Evolutionary conservation across 768 basidiomycete species (phyloP).

Genomic region (Cyclocybe cylindracea): DNA sequence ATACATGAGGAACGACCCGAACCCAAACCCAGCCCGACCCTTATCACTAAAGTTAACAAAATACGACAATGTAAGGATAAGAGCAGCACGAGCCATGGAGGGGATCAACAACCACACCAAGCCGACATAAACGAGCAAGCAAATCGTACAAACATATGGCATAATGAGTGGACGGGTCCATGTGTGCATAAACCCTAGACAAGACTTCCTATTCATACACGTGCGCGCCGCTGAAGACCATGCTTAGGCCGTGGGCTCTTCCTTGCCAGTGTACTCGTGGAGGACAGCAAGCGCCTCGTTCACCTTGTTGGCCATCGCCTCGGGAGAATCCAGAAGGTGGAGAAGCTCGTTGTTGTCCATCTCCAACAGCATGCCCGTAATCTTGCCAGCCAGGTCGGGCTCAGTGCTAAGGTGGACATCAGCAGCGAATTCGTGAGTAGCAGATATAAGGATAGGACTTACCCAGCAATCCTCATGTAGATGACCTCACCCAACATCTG

Average conservation of each 20-base stretch:
- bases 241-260: slow-evolving; percentile 21
- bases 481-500: slow-evolving; percentile 98
- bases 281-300: slow-evolving; percentile 89
- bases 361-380: slow-evolving; percentile 98
- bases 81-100: slow-evolving; percentile 25
- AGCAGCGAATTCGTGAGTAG: slow-evolving; percentile 9
- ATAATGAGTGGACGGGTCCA: slow-evolving; percentile 53
- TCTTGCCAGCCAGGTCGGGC: slow-evolving; percentile 96
- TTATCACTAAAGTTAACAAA: slow-evolving; percentile 18
- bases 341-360: slow-evolving; percentile 97
- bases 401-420: slow-evolving; percentile 52
- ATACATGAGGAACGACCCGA: slow-evolving; percentile 55
- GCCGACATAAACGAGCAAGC: slow-evolving; percentile 30
- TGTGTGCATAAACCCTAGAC: slow-evolving; percentile 34
- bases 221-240: neutral
- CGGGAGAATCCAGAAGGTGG: slow-evolving; percentile 79
- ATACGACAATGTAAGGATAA: neutral
- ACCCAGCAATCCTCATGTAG: slow-evolving; percentile 88
- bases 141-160: slow-evolving; percentile 29
- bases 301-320: slow-evolving; percentile 88
- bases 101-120: slow-evolving; percentile 34
- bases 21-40: slow-evolving; percentile 40
- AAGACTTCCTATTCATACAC: slow-evolving; percentile 12
- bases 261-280: slow-evolving; percentile 69
- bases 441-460: slow-evolving; percentile 34